Evolutionary conservation across 2,329 filamentous ascomycete species (phyloP), one percentile per base, ranked within the genome.

Genomic region (Aspergillus neoniger): DNA sequence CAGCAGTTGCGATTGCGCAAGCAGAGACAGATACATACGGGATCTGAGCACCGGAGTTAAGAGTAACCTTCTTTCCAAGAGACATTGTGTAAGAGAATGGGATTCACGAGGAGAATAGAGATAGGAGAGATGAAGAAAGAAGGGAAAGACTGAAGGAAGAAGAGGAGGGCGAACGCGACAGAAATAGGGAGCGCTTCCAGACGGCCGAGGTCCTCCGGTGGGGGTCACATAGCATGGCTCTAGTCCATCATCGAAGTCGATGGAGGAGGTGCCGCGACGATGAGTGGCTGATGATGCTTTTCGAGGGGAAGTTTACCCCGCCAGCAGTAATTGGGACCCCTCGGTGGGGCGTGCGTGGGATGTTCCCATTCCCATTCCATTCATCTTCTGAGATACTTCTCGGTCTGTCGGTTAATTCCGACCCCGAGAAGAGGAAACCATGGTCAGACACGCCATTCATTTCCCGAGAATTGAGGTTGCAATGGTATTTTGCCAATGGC

Each of bases 11-110:
- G 51, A 9, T 10, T 10, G 23, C 19, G 15, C 2, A 17, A 17
- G 21, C 38, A 39, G 9, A 28, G 32, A 10, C 8, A 19, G 41
- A 14, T 36, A 71, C 75, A 54, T 71, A 77, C 75, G 75, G 75
- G 66, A 77, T 76, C 65, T 74, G 59, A 59, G 70, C 65, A 59
- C 75, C 75, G 55, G 74, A 70, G 72, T 73, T 77, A 56, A 77
- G 72, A 56, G 70, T 72, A 55, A 72, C 71, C 60, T 74, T 77
- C 66, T 74, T 77, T 52, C 74, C 74, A 65, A 77, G 73, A 72
- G 75, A 77, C 75, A 77, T 77, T 51, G 51, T 68, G 58, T 43
- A 55, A 55, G n/a, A 57, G 30, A 2, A 52, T n/a, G 25, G 53
- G 36, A 48, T 25, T 32, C 23, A 52, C 53, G 15, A 36, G 32